Evolutionary conservation across 2,329 filamentous ascomycete genomes (phyloP).

Genomic region (Colletotrichum sp.): DNA sequence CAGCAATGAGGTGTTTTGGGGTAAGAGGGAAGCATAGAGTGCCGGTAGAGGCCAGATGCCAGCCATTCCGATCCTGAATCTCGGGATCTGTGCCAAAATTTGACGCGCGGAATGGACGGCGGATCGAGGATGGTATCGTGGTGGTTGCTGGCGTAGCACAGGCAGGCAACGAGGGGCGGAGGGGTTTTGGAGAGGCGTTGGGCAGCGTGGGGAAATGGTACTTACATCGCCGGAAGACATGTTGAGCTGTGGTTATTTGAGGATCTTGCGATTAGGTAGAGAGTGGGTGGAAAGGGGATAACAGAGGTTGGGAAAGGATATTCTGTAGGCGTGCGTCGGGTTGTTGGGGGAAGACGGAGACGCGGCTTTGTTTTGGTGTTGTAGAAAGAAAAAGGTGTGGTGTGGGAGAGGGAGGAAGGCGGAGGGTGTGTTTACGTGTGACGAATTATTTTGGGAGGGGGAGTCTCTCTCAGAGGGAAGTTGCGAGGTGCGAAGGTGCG

Average conservation of each 20-base stretch:
- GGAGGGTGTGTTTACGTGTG: slow-evolving; percentile 22
- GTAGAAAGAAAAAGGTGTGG: slow-evolving; percentile 17
- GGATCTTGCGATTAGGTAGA: slow-evolving; percentile 6
- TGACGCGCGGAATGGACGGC: not conserved
- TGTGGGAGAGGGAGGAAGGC: slow-evolving; percentile 18
- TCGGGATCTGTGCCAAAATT: not conserved
- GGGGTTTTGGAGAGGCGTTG: slow-evolving; percentile 20
- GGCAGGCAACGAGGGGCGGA: slow-evolving; percentile 15
- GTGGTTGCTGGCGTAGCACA: not conserved
- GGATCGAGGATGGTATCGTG: not conserved
- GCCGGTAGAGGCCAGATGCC: not conserved
- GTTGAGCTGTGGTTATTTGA: slow-evolving; percentile 16
- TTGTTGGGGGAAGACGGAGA: slow-evolving; percentile 11
- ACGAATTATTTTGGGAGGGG: slow-evolving; percentile 23
- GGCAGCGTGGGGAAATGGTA: slow-evolving; percentile 18
- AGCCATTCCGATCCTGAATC: not conserved
- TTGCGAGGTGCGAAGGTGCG: slow-evolving; percentile 13
- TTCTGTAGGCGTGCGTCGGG: slow-evolving; percentile 10
- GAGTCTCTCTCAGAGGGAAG: slow-evolving; percentile 11
- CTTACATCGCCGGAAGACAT: slow-evolving; percentile 26
- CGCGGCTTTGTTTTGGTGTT: slow-evolving; percentile 21
- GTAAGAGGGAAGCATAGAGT: not conserved
- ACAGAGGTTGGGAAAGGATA: not conserved
- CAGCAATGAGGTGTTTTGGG: slow-evolving; percentile 5
- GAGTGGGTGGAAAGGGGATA: not conserved